Evolutionary conservation across 805 yeast genomes (phyloP).

Genomic region (Yarrowia porcina): DNA sequence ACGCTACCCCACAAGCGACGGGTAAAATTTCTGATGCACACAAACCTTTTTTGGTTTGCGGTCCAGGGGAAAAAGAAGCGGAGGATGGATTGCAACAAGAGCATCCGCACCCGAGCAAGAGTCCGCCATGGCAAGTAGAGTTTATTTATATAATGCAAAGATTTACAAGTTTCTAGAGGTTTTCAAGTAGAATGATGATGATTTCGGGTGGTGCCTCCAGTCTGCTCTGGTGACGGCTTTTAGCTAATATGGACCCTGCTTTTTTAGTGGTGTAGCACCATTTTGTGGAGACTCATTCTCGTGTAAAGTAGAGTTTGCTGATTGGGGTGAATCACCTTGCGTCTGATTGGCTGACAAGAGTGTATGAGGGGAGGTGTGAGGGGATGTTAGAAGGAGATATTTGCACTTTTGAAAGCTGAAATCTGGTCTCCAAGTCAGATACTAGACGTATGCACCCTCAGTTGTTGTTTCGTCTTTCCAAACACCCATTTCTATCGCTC

Average conservation of each 20-base stretch:
- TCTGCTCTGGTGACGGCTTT: background rate
- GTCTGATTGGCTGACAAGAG: background rate
- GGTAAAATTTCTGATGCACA: background rate
- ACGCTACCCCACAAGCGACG: background rate
- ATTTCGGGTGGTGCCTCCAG: too few species aligned
- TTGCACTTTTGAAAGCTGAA: too few species aligned
- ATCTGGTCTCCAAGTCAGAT: too few species aligned
- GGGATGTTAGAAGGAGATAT: background rate
- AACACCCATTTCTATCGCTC: too few species aligned
- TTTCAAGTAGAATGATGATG: too few species aligned
- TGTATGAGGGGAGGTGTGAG: background rate
- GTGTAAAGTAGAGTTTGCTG: constrained; percentile 1
- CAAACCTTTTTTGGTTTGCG: background rate
- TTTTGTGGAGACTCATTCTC: background rate
- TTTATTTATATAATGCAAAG: constrained; percentile 22
- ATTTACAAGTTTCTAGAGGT: too few species aligned
- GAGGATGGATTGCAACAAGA: too few species aligned
- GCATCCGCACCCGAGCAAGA: background rate
- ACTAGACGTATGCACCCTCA: too few species aligned
- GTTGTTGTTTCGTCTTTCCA: too few species aligned
- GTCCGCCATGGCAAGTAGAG: background rate
- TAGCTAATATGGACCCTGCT: background rate
- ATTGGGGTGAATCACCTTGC: constrained; percentile 7
- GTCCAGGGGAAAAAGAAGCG: background rate
- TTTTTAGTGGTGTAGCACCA: background rate